These are phyloP conservation scores for Hypoxylon fragiforme DNA, from an alignment of 495 filamentous ascomycete genomes.

Conservation along the genomic window DNA sequence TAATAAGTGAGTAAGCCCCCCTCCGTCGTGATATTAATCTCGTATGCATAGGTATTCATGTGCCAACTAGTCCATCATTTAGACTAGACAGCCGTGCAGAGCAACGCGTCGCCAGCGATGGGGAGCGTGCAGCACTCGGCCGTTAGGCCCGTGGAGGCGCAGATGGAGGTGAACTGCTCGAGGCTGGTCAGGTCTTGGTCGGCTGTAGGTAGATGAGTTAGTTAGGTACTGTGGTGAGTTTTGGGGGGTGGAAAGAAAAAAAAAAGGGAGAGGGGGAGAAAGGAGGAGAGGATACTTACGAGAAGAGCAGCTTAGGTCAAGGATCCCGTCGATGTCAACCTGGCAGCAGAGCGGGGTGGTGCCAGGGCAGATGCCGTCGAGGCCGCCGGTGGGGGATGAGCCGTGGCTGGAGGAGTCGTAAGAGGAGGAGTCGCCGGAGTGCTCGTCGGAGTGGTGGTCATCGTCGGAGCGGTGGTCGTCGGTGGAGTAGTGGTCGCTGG, in stretches of 20 bases:
- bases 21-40: too few species aligned
- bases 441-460: too few species aligned
- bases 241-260: too few species aligned
- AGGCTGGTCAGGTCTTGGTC: slow-evolving; percentile 12
- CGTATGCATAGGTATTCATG: too few species aligned
- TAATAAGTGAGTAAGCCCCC: too few species aligned
- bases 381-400: slow-evolving; percentile 3
- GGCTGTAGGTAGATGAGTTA: slow-evolving; percentile 11
- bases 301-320: slow-evolving; percentile 23
- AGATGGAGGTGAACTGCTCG: slow-evolving; percentile 9
- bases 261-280: too few species aligned
- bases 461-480: too few species aligned
- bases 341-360: slow-evolving; percentile 29
- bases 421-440: too few species aligned
- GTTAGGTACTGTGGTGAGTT: background rate
- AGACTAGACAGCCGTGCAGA: slow-evolving; percentile 18
- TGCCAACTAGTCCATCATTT: too few species aligned
- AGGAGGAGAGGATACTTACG: too few species aligned
- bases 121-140: slow-evolving; percentile 24
- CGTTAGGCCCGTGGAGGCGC: slow-evolving; percentile 14
- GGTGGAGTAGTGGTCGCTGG: too few species aligned
- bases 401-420: background rate
- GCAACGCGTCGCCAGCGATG: slow-evolving; percentile 10
- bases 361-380: slow-evolving; percentile 11
- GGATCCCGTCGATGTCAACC: slow-evolving; percentile 18